Base-by-base conservation (phyloP, 768 basidiomycete species). In the Suillus occidentalis region DNA sequence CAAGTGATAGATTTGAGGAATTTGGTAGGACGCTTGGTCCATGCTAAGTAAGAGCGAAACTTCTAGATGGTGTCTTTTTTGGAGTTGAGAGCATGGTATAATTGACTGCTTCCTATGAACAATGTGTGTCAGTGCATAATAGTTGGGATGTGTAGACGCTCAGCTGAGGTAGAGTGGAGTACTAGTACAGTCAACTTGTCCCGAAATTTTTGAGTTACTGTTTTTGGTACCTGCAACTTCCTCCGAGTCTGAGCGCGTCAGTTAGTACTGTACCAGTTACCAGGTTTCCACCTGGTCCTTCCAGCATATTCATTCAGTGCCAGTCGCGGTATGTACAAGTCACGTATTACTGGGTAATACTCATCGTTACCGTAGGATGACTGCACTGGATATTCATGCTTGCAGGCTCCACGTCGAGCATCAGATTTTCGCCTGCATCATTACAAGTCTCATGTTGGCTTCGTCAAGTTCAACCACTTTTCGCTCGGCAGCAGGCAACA, bases 31-130 rank as follows among this genome's bases (percentile, higher is more conserved):
- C 92, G 88, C 77, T 94, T 96, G 75, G 96, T 93, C 43, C 95
- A 82, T 4, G 90, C 87, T 12, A 99, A 87, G 69, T 97, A 98
- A 79, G 97, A 99, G 20, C 97, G 87, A 83, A 97, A 99, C 75
- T 97, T 96, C 97, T 97, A 99, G 45, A 99, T 89, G 47, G 95
- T 80, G 69, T 99, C 97, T 72, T 97, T 97, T 78, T 95, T 92
- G 0, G 94, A 88, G 3, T 87, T 92, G 9, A 99, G 82, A 12
- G 85, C 83, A 64, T 90, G 92, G 65, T 89, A 68, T 98, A 95
- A 58, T 88, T 88, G 60, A 99, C 85, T 55, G 99, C 94, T 66
- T 89, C 87, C 95, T 98, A 67, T 0, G 40, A 43, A 60, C 13
- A 22, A 64, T 22, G 18, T 58, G 25, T 58, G 22, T 55, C 10